Base-by-base conservation (phyloP, 805 yeast genomes). In the Ogataea neopini region DNA sequence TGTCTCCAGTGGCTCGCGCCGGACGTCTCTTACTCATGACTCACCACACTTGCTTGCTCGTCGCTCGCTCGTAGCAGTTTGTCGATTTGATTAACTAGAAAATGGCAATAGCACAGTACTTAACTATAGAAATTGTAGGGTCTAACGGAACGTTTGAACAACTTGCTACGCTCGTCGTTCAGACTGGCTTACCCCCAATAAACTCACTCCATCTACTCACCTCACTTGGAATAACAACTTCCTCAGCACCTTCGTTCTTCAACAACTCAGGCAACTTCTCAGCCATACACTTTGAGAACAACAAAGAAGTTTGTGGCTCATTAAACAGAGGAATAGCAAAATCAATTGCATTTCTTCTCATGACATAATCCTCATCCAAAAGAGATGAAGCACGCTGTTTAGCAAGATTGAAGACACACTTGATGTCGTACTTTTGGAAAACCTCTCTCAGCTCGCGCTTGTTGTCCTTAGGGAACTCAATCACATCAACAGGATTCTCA, bases 311-410 rank as follows among this genome's bases (percentile, higher is more conserved):
- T 66, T 89, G 83, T 55, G 98, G 97, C 74, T 94, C 99, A 66
- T 92, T 94, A 76, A 94, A 92, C 65, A 94, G 76, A 36, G 99
- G 97, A 62, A 92, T 85, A 51, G 88, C 98, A 67, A 94, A 94
- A 69, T 94, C 99, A 72, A 94, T 95, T 40, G 99, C 98, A 68
- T 94, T 94, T 76, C 99, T 86, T 77, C 99, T 86, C 99, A 94
- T 94, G 49, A 92, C 84, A 69, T 94, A 94, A 71, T 94, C 97
- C 69, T 86, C 85, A 64, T 94, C 97, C 54, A 80, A 69, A 54
- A 88, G 76, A 54, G 79, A 73, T 61, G 88, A 95, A 37, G 98
- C 99, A 67, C 97, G 82, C 36, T 88, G 86, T 59, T 77, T 77
- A 45, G 99, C 97, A 62, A 94, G 79, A 73, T 94, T 94, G 80